Evolutionary conservation across 2,329 filamentous ascomycete species (phyloP).

Genomic region (Neopestalotiopsis rosae): DNA sequence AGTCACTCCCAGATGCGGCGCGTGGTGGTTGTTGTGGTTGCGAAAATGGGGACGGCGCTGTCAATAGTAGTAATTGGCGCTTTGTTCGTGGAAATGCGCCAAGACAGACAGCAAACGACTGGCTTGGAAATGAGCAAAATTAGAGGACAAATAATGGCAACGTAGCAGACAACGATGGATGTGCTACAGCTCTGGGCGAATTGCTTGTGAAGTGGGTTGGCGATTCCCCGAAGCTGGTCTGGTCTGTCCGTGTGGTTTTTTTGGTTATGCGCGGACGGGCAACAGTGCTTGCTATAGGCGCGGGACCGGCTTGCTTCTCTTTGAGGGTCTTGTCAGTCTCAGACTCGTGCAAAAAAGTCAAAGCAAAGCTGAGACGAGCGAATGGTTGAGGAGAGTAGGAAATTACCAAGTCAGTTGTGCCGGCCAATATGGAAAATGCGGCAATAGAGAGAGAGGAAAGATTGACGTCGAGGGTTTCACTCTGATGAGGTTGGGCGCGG

Average conservation of each 20-base stretch:
- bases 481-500: conserved; percentile 12
- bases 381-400: neutral
- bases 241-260: neutral
- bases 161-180: neutral
- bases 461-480: conserved; percentile 10
- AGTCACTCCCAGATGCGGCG: neutral
- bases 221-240: neutral
- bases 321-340: conserved; percentile 7
- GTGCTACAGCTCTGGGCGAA: neutral
- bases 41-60: neutral
- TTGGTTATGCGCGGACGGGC: neutral
- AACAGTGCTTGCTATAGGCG: neutral
- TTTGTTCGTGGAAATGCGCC: conserved; percentile 1
- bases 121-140: neutral
- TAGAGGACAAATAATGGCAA: neutral
- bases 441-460: neutral
- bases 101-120: neutral
- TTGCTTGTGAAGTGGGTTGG: neutral
- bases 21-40: neutral
- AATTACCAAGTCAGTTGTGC: no score
- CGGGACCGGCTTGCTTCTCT: conserved; percentile 1
- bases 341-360: neutral
- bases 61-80: neutral
- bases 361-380: neutral
- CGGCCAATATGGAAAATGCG: neutral